Evolutionary conservation across 73 alveolate genomes (phyloP), one percentile per base, ranked within the genome.

Genomic region (Halteria grandinella): DNA sequence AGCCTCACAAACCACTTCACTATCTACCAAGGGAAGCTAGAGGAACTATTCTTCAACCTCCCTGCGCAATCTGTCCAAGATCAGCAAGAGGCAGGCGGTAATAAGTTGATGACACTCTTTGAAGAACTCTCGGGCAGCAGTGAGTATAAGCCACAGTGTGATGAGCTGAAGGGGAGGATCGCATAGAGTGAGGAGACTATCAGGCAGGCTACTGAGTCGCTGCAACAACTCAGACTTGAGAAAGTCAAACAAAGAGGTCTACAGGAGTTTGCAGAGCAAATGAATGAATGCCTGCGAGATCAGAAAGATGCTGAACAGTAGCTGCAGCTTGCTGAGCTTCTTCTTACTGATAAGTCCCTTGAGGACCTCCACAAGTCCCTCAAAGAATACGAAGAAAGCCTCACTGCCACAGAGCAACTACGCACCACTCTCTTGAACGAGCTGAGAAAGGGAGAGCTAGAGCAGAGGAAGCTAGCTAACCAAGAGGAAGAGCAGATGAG

Each of bases 71-170:
- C 21, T 12, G n/a, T 55, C 4, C 29, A 55, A 17, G 52, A 55
- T 24, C 53, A 55, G 21, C 17, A n/a, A n/a, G n/a, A n/a, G n/a
- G n/a, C n/a, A n/a, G n/a, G n/a, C n/a, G n/a, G n/a, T n/a, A n/a
- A 11, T 5, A 36, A 36, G 58, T 58, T 82, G 4, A 70, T 72
- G 1, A 24, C 49, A 17, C 25, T 71, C 47, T 32, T 82, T n/a
- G 91, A 82, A 34, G 73, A 58, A 29, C 59, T 70, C 8, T 54
- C 81, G 4, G 91, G 91, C 7, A 52, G 85, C 1, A n/a, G 24
- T 8, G 28, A 80, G 40, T 70, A 18, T 51, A 80, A 70, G 39
- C 11, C 55, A 5, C 47, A 70, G 40, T 80, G 37, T 34, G 85
- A 48, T 31, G 59, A 31, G 17, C 57, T 50, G 4, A 70, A 70